These are phyloP conservation scores for Lunasporangiospora selenospora DNA, from an alignment of 192 early-diverging fungal species.

Conservation along the genomic window DNA sequence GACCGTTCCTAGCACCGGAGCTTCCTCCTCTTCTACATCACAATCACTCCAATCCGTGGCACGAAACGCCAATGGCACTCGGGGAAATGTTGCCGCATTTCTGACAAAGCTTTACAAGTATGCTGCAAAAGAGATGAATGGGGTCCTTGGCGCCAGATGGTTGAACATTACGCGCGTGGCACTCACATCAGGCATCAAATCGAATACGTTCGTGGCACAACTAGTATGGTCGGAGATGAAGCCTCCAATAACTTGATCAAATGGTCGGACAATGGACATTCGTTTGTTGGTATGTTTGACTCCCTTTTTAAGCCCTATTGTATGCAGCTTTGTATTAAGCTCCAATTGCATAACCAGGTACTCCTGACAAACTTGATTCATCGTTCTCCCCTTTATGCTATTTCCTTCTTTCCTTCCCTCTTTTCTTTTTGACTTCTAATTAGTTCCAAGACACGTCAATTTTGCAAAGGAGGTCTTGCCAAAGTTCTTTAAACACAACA, in stretches of 20 bases:
- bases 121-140: too few relatives aligned
- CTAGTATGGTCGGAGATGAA: slow-evolving; percentile 89
- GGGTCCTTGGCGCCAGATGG: too few relatives aligned
- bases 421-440: slow-evolving; percentile 15
- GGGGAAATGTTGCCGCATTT: slow-evolving; percentile 31
- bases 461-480: slow-evolving; percentile 86
- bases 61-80: slow-evolving; percentile 12
- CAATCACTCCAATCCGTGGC: slow-evolving; percentile 24
- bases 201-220: too few relatives aligned
- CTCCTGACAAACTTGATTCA: background rate
- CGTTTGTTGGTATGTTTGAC: slow-evolving; percentile 78
- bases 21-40: background rate
- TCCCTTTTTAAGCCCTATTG: too few relatives aligned
- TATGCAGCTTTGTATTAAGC: too few relatives aligned
- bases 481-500: slow-evolving; percentile 91
- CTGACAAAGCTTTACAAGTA: slow-evolving; percentile 43
- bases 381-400: too few relatives aligned
- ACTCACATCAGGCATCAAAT: too few relatives aligned
- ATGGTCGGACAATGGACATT: slow-evolving; percentile 87
- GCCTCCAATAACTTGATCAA: slow-evolving; percentile 81
- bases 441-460: slow-evolving; percentile 73
- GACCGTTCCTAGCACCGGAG: background rate
- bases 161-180: too few relatives aligned
- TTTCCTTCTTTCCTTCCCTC: too few relatives aligned
- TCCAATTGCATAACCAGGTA: too few relatives aligned